Evolutionary conservation across 2,329 filamentous ascomycete species (phyloP), one percentile per base, ranked within the genome.

Genomic region (Emericellopsis atlantica): DNA sequence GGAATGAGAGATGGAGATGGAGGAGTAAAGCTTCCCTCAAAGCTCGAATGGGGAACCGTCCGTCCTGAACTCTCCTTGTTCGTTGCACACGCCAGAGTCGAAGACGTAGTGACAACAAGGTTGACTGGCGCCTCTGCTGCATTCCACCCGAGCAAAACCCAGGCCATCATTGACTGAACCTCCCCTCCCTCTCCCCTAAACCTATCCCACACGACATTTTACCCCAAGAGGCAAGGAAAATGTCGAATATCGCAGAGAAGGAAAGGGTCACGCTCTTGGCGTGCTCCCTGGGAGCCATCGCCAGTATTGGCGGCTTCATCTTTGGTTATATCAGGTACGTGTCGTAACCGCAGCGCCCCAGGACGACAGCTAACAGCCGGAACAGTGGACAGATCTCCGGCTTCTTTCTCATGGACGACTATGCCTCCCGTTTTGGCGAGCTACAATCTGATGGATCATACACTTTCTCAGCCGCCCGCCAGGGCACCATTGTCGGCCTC

Each of bases 401-500:
- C 40, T 80, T 78, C 57, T 71, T 81, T 48, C 57, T 66, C 42
- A 80, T 80, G 75, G 37, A 56, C 3, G 68, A 81, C 54, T 81
- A 70, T 46, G 58, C 64, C 26, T 44, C 49, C 4, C 70, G 76
- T 33, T 81, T 81, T 48, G 73, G 71, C 24, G 53, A 66, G 26
- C 47, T 52, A 33, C 54, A 61, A 4, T 42, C 52, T 18, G 49
- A 61, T 29, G 66, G 64, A 38, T 46, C 49, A 1, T 64, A 66
- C 47, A 48, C 53, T 16, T 82, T 82, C 57, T 69, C 65, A 41
- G 69, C 78, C 15, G 70, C 67, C 6, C 67, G 76, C 41, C 74
- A 79, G 48, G 79, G 79, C 39, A 72, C 75, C 14, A 77, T 83
- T 44, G 72, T 77, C 41, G 76, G 72, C 48, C 63, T 82, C n/a